Conservation (phyloP, 352 stramenopile species). For the Pseudoperonospora humuli region DNA sequence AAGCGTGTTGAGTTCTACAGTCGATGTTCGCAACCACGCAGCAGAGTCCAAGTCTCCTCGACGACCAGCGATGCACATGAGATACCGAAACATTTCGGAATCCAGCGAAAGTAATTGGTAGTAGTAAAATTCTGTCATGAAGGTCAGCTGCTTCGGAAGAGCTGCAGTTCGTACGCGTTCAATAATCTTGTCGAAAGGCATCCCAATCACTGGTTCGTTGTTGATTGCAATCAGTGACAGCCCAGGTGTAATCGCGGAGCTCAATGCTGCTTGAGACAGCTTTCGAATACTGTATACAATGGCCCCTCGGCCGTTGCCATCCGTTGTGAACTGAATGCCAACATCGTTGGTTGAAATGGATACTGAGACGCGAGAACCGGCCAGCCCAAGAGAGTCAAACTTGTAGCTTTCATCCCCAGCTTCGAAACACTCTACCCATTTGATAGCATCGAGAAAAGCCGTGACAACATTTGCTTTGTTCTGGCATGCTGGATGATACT, state of each 20-base stretch:
- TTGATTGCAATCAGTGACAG: constrained; percentile 80
- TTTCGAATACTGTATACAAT: constrained; percentile 74
- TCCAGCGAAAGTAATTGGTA: constrained; percentile 75
- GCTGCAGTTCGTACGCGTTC: constrained; percentile 45
- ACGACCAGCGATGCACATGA: constrained; percentile 58
- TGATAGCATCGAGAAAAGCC: constrained; percentile 69
- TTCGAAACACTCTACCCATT: constrained; percentile 68
- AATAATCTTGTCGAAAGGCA: constrained; percentile 76
- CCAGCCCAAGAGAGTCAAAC: constrained; percentile 38
- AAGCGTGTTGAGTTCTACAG: constrained; percentile 53
- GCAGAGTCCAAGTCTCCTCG: constrained; percentile 68
- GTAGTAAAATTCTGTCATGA: constrained; percentile 82
- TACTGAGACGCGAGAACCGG: constrained; percentile 54
- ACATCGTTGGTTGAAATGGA: constrained; percentile 79
- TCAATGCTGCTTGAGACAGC: constrained; percentile 72
- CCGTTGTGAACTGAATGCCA: constrained; percentile 76
- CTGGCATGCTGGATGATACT: constrained; percentile 60
- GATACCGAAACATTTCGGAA: constrained; percentile 71
- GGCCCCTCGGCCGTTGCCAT: constrained; percentile 66
- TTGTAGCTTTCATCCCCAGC: constrained; percentile 24
- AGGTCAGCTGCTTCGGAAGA: constrained; percentile 74
- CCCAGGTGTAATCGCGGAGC: constrained; percentile 53
- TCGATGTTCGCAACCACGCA: constrained; percentile 40
- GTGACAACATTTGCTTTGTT: constrained; percentile 51
- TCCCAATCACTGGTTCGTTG: constrained; percentile 67